Evolutionary conservation across 257 asterid species (phyloP).

Genomic region (Solanum chmielewskii): DNA sequence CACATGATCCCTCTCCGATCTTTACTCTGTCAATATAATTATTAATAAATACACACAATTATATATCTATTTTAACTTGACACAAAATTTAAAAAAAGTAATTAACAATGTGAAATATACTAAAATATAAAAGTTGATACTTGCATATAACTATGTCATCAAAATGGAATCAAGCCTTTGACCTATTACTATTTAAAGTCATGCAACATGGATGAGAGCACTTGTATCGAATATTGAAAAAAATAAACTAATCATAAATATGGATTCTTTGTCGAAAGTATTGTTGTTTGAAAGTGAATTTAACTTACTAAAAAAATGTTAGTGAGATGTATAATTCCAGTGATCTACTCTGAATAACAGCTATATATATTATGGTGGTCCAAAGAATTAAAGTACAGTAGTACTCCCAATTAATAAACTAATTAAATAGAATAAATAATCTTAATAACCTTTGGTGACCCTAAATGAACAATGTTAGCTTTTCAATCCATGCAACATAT

Average conservation of each 20-base stretch:
- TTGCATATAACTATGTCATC: background rate
- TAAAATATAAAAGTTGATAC: background rate
- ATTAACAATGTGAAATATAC: background rate
- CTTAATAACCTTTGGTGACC: slow-evolving; percentile 33
- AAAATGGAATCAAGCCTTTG: background rate
- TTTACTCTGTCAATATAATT: background rate
- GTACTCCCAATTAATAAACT: background rate
- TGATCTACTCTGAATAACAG: background rate
- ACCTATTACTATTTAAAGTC: background rate
- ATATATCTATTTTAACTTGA: background rate
- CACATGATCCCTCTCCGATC: background rate
- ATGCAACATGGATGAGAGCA: background rate
- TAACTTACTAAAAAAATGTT: background rate
- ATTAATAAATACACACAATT: background rate
- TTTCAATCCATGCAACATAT: background rate
- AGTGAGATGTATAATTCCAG: background rate
- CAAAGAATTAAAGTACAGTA: background rate
- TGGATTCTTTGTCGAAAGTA: background rate
- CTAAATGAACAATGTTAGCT: slow-evolving; percentile 16
- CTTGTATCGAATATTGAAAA: background rate
- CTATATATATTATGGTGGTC: background rate
- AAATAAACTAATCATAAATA: background rate
- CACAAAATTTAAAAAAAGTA: too few relatives aligned
- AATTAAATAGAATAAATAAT: background rate
- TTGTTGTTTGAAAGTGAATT: slow-evolving; percentile 9